These are phyloP conservation scores for Arctium lappa DNA, from an alignment of 129 eudicot species.

Conservation along the genomic window DNA sequence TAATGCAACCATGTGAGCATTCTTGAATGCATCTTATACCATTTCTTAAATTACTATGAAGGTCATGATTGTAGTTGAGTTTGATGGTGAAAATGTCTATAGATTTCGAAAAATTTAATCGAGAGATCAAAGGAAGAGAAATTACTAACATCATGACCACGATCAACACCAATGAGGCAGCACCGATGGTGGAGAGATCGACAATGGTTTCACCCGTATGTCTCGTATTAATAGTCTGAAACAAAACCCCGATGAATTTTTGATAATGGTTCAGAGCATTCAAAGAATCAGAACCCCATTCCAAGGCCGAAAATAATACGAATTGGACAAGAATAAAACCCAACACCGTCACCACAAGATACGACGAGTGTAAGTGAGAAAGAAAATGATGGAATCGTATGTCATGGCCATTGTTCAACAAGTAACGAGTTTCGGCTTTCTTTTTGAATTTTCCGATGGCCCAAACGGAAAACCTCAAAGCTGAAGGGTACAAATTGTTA, in stretches of 20 bases:
- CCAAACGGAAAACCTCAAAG: slow-evolving; percentile 48
- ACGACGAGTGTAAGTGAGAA: slow-evolving; percentile 35
- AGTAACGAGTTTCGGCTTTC: slow-evolving; percentile 42
- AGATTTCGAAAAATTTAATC: background rate
- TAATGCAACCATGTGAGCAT: slow-evolving; percentile 19
- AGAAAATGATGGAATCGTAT: slow-evolving; percentile 53
- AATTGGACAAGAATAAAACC: slow-evolving; percentile 48
- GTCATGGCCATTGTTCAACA: slow-evolving; percentile 34
- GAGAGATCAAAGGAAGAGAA: slow-evolving; percentile 16
- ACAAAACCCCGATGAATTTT: slow-evolving; percentile 52
- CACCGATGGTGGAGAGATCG: slow-evolving; percentile 54
- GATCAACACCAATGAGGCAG: slow-evolving; percentile 60
- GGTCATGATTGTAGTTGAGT: background rate
- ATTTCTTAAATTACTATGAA: background rate
- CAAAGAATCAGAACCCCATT: slow-evolving; percentile 44
- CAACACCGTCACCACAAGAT: slow-evolving; percentile 38
- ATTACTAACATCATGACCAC: slow-evolving; percentile 64
- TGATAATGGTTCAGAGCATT: slow-evolving; percentile 43
- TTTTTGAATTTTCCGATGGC: slow-evolving; percentile 38
- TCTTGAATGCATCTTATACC: background rate
- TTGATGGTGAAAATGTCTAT: background rate
- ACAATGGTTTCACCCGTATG: slow-evolving; percentile 65
- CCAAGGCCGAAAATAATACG: slow-evolving; percentile 40
- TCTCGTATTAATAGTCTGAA: slow-evolving; percentile 56
- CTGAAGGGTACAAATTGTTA: slow-evolving; percentile 61